A percentile compares a stretch with the other conserved stretches of the same genome.
These are phyloP conservation scores for Lippia alba DNA, from an alignment of 305 asterid genomes.

Conservation along the genomic window DNA sequence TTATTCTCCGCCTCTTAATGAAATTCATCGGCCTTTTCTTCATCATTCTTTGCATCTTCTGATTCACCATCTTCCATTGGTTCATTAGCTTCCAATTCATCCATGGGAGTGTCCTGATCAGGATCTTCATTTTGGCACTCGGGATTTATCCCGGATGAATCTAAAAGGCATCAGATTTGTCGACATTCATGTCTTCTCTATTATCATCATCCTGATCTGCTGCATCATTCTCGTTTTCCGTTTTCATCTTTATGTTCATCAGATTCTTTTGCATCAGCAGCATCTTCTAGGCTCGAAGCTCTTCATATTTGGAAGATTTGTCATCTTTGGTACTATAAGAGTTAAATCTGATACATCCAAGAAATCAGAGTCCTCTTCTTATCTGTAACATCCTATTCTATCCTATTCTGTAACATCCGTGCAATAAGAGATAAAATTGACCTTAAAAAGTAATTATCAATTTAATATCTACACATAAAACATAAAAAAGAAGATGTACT, in stretches of 20 bases:
- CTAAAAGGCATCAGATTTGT: slow-evolving; percentile 69
- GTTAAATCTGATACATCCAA: no score
- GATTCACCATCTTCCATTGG: slow-evolving; percentile 63
- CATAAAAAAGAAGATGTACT: no score
- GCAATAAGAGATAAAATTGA: no score
- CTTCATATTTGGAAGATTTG: slow-evolving; percentile 52
- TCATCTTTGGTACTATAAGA: no score
- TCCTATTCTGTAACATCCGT: no score
- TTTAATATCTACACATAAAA: no score
- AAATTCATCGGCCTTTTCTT: slow-evolving; percentile 49
- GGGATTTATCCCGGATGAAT: slow-evolving; percentile 71
- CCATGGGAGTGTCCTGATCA: slow-evolving; percentile 51
- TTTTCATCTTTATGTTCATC: slow-evolving; percentile 48
- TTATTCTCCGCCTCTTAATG: slow-evolving; percentile 56
- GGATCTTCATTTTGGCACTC: slow-evolving; percentile 53
- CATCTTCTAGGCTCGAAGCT: slow-evolving; percentile 82
- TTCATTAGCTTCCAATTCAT: slow-evolving; percentile 52
- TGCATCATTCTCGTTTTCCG: slow-evolving; percentile 50
- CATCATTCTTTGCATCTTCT: slow-evolving; percentile 51
- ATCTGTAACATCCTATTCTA: no score
- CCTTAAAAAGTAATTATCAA: no score
- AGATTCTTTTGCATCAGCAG: slow-evolving; percentile 52
- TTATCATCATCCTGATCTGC: slow-evolving; percentile 13
- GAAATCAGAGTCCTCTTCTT: no score
- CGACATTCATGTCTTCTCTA: slow-evolving; percentile 64